These are phyloP conservation scores for Gelatoporia subvermispora DNA, from an alignment of 768 basidiomycete genomes.

Conservation along the genomic window DNA sequence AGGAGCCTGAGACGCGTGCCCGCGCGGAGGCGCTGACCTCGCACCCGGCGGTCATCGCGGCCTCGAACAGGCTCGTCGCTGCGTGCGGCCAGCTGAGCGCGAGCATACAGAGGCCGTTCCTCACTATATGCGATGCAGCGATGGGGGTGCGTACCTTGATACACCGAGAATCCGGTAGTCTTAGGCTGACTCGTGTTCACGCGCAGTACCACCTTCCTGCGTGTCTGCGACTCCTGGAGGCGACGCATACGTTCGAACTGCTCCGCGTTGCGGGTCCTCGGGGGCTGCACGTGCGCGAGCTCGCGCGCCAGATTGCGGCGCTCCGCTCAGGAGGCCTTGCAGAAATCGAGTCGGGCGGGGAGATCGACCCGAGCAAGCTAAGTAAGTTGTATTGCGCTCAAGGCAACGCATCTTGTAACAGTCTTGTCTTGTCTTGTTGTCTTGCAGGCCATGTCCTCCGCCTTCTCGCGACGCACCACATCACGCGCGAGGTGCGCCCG, in stretches of 20 bases:
- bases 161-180: not conserved
- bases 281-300: slow-evolving; percentile 44
- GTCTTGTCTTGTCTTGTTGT: slow-evolving; percentile 2
- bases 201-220: slow-evolving; percentile 68
- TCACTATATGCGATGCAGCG: slow-evolving; percentile 66
- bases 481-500: slow-evolving; percentile 63
- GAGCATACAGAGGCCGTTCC: slow-evolving; percentile 63
- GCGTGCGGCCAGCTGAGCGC: slow-evolving; percentile 65
- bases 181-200: not conserved
- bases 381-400: slow-evolving; percentile 31
- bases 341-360: not conserved
- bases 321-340: slow-evolving; percentile 28
- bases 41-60: slow-evolving; percentile 54
- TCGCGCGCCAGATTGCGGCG: slow-evolving; percentile 35
- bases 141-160: slow-evolving; percentile 51
- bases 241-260: slow-evolving; percentile 66
- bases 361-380: slow-evolving; percentile 39
- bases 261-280: slow-evolving; percentile 56
- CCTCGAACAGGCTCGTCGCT: slow-evolving; percentile 61
- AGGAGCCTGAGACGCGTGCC: slow-evolving; percentile 24
- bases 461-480: slow-evolving; percentile 74
- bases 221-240: slow-evolving; percentile 69
- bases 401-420: slow-evolving; percentile 6
- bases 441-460: slow-evolving; percentile 64
- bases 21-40: slow-evolving; percentile 48